Conservation (phyloP, 495 filamentous ascomycete genomes). For the Astrocystis sublimbata region DNA sequence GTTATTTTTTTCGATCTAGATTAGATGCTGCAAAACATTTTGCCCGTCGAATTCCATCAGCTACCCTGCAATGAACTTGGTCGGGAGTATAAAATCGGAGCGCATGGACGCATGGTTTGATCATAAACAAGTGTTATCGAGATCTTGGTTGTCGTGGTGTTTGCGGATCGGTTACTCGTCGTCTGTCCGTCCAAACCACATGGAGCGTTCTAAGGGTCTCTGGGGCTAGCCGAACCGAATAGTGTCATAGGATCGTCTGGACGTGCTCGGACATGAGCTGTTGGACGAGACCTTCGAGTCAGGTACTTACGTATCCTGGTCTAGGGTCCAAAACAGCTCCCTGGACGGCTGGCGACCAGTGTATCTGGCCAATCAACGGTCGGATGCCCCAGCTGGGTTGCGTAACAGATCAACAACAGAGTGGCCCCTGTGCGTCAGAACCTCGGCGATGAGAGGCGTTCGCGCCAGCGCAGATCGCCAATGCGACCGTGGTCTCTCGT, state of each 20-base stretch:
- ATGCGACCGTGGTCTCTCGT: not conserved
- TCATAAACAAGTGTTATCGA: too few relatives aligned
- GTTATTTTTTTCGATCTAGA: not conserved
- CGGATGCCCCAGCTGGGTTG: not conserved
- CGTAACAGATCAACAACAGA: not conserved
- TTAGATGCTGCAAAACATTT: conserved; percentile 4
- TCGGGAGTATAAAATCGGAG: too few relatives aligned
- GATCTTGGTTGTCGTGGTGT: conserved; percentile 3
- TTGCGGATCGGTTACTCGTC: conserved; percentile 6
- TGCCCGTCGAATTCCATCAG: not conserved
- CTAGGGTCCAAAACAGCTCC: too few relatives aligned
- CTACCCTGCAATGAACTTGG: not conserved
- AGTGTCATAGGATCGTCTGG: not conserved
- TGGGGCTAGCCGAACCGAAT: not conserved
- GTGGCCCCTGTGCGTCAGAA: conserved; percentile 17
- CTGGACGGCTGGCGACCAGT: not conserved
- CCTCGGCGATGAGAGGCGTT: not conserved
- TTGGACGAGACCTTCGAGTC: conserved; percentile 1
- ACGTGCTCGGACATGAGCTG: too few relatives aligned
- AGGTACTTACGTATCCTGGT: not conserved
- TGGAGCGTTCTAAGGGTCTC: conserved; percentile 2
- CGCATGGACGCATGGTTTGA: too few relatives aligned
- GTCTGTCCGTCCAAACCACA: not conserved
- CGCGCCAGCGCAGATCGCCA: not conserved
- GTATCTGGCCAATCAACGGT: not conserved